These are phyloP conservation scores for Sarocladiaceae sp. DNA, from an alignment of 2,329 filamentous ascomycete genomes.

Conservation along the genomic window DNA sequence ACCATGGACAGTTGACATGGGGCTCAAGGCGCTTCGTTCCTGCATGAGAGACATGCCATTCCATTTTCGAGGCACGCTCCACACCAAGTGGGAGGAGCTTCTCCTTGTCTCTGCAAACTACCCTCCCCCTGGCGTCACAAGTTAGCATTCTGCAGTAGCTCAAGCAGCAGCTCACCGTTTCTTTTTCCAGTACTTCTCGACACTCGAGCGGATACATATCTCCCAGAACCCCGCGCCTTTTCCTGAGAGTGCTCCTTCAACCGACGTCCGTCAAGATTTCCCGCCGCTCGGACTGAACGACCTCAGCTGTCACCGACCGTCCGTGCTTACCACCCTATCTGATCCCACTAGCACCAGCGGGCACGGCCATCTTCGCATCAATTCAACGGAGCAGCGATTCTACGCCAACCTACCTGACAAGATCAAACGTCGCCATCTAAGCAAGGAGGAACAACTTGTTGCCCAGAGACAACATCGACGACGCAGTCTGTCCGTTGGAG, in stretches of 20 bases:
- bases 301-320: slow-evolving; percentile 19
- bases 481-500: slow-evolving; percentile 26
- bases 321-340: slow-evolving; percentile 16
- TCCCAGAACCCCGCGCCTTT: slow-evolving; percentile 39
- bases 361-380: slow-evolving; percentile 23
- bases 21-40: slow-evolving; percentile 11
- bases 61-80: slow-evolving; percentile 8
- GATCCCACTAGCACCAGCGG: neutral
- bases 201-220: slow-evolving; percentile 65
- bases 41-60: slow-evolving; percentile 12
- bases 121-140: slow-evolving; percentile 7
- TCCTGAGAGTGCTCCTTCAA: slow-evolving; percentile 14
- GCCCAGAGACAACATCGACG: slow-evolving; percentile 30
- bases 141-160: slow-evolving; percentile 10
- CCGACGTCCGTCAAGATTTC: neutral
- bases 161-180: slow-evolving; percentile 1
- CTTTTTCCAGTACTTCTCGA: slow-evolving; percentile 62
- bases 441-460: slow-evolving; percentile 65
- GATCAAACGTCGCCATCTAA: slow-evolving; percentile 66
- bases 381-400: slow-evolving; percentile 59
- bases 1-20: neutral
- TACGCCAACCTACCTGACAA: slow-evolving; percentile 70
- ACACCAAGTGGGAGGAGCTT: slow-evolving; percentile 9
- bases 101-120: neutral
- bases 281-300: slow-evolving; percentile 18